Conservation (phyloP, 257 asterid genomes). For the Solanum pimpinellifolium region DNA sequence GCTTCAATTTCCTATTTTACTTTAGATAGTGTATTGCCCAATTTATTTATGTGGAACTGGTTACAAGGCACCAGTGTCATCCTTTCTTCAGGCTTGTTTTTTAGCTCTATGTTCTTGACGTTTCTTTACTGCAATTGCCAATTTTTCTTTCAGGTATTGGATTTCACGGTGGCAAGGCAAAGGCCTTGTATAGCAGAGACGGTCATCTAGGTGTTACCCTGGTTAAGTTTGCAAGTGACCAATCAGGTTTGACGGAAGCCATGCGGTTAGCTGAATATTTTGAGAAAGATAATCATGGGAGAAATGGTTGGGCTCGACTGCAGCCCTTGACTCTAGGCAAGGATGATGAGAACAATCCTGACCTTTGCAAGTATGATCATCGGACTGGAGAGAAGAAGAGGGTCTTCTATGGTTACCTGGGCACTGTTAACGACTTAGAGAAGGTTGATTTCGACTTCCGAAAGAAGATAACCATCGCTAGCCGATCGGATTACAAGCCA, state of each 20-base stretch:
- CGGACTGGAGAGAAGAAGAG: conserved; percentile 53
- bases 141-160: conserved; percentile 65
- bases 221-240: conserved; percentile 57
- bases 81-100: not conserved
- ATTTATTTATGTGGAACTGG: not conserved
- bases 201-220: conserved; percentile 75
- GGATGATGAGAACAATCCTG: conserved; percentile 72
- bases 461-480: conserved; percentile 62
- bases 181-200: conserved; percentile 63
- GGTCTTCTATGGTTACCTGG: conserved; percentile 70
- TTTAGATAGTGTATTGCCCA: not conserved
- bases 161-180: conserved; percentile 61
- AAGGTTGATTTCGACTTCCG: conserved; percentile 66
- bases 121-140: not conserved
- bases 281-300: conserved; percentile 52
- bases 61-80: not conserved
- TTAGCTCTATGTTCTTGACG: not conserved
- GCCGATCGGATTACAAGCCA: conserved; percentile 33
- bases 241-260: conserved; percentile 69
- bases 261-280: conserved; percentile 52
- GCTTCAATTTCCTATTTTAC: not conserved
- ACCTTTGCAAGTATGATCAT: conserved; percentile 51
- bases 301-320: conserved; percentile 59
- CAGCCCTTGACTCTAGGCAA: conserved; percentile 31
- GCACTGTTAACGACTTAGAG: conserved; percentile 64